These are phyloP conservation scores for Sphaerostilbella broomeana DNA, from an alignment of 2,329 filamentous ascomycete species.

Conservation along the genomic window DNA sequence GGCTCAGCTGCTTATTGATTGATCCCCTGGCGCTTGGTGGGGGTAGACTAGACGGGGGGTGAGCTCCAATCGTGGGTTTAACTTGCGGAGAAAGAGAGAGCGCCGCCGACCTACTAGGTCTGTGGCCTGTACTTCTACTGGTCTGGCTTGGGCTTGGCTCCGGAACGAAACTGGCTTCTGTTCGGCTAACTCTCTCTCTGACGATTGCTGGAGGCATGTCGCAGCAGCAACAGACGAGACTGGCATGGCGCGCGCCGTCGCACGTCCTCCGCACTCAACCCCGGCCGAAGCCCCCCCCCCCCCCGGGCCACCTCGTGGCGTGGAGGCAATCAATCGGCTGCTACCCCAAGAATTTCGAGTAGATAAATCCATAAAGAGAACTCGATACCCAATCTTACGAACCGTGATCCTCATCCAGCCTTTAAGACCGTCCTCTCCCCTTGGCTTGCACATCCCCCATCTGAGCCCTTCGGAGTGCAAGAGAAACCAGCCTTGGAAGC, in stretches of 20 bases:
- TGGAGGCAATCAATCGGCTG: neutral
- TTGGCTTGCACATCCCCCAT: neutral
- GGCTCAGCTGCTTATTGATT: slow-evolving; percentile 9
- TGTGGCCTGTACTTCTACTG: too few relatives aligned
- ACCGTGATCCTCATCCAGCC: neutral
- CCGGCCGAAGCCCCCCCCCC: too few relatives aligned
- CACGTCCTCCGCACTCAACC: too few relatives aligned
- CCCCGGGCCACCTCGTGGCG: slow-evolving; percentile 7
- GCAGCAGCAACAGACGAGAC: too few relatives aligned
- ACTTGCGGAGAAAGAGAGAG: too few relatives aligned
- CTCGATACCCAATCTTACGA: slow-evolving; percentile 2
- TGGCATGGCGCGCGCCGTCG: too few relatives aligned
- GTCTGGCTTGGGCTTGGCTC: too few relatives aligned
- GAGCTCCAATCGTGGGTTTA: too few relatives aligned
- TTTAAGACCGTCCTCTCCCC: neutral
- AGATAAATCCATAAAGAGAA: slow-evolving; percentile 8
- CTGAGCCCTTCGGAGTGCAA: neutral
- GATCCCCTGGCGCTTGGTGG: slow-evolving; percentile 8
- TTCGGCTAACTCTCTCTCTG: too few relatives aligned
- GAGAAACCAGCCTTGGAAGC: neutral
- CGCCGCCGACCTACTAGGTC: too few relatives aligned
- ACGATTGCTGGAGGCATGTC: too few relatives aligned
- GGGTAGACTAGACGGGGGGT: slow-evolving; percentile 8
- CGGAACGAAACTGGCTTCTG: too few relatives aligned
- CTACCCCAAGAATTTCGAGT: neutral